phyloP scores from a whole-genome alignment of 2,329 filamentous ascomycete genomes.

The Cytospora mali region DNA sequence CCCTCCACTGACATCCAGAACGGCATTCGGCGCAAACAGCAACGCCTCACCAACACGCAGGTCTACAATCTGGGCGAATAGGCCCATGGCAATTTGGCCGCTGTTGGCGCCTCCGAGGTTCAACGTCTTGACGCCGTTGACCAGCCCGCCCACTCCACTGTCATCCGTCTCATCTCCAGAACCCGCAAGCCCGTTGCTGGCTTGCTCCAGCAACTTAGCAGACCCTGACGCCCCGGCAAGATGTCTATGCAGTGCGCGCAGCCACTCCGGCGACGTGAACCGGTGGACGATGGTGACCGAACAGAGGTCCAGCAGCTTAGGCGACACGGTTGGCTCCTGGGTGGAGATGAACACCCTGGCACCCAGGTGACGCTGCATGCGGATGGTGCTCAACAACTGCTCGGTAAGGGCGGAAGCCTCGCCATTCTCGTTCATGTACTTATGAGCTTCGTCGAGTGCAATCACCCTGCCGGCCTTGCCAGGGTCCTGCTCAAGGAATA shows the following conservation, averaged over 20 bases:
- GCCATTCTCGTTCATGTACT: conserved; percentile 64
- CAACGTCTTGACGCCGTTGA: conserved; percentile 20
- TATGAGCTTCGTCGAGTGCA: conserved; percentile 78
- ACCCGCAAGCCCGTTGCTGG: conserved; percentile 9
- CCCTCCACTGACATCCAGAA: conserved; percentile 36
- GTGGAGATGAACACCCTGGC: conserved; percentile 72
- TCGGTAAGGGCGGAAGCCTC: conserved; percentile 63
- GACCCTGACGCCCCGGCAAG: conserved; percentile 36
- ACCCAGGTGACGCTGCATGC: conserved; percentile 71
- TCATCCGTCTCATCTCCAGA: neutral
- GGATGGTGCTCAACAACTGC: conserved; percentile 63
- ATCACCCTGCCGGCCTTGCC: conserved; percentile 59
- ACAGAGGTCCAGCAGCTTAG: conserved; percentile 70
- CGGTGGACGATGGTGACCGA: conserved; percentile 72
- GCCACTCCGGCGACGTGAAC: conserved; percentile 53
- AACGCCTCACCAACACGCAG: conserved; percentile 50
- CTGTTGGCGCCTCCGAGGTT: conserved; percentile 16
- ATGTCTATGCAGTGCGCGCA: conserved; percentile 35
- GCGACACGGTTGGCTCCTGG: conserved; percentile 74
- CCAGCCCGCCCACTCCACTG: neutral
- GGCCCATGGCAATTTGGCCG: conserved; percentile 34
- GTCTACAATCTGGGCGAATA: conserved; percentile 47
- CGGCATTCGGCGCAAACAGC: conserved; percentile 49
- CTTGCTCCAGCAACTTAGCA: conserved; percentile 30
- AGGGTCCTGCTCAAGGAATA: conserved; percentile 62